Evolutionary conservation across 2,329 filamentous ascomycete genomes (phyloP), one percentile per base, ranked within the genome.

Genomic region (Cytospora schulzeri): DNA sequence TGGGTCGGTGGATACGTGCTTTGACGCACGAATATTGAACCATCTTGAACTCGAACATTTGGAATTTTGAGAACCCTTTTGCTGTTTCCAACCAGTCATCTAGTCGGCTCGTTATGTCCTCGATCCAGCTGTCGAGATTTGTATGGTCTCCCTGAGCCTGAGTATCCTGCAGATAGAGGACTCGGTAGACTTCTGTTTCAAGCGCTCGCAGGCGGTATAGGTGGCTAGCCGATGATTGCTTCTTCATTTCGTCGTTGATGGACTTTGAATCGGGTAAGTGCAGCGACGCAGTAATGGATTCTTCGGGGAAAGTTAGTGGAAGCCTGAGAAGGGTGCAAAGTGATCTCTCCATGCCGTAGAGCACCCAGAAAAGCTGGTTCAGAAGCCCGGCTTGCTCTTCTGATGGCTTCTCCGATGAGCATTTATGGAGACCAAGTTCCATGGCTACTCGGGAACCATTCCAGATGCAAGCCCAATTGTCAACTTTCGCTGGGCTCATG

Each of bases 91-190:
- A 51, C 60, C 60, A 63, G 29, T 63, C 53, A 7, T 63, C 60
- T 5, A 75, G 73, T 33, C 70, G 67, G 50, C 73, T 73, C 12
- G 75, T 76, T 26, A 76, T 71, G 64, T 74, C 73, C 67, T 14
- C 33, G 9, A 63, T 38, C 60, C 60, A 63, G 4, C 19, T 9
- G 33, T 58, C 54, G 33, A 63, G 45, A 26, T 58, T 29, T 12
- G 31, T 22, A 11, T 22, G 28, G 11, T 57, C 53, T 7, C 28
- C 54, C 22, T 58, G 41, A 31, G 60, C 60, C 4, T 51, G 35
- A 3, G 53, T 33, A n/a, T 63, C 60, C 33, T 63, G 60, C 24
- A 63, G 54, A 31, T 58, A 58, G 17, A 63, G 22, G 1, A 63
- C 48, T 2, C 60, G 60, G 54, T 63, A 58, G 31, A 63, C 57